These are phyloP conservation scores for Eucalyptus cloeziana DNA, from an alignment of 345 rosid species.

Conservation along the genomic window DNA sequence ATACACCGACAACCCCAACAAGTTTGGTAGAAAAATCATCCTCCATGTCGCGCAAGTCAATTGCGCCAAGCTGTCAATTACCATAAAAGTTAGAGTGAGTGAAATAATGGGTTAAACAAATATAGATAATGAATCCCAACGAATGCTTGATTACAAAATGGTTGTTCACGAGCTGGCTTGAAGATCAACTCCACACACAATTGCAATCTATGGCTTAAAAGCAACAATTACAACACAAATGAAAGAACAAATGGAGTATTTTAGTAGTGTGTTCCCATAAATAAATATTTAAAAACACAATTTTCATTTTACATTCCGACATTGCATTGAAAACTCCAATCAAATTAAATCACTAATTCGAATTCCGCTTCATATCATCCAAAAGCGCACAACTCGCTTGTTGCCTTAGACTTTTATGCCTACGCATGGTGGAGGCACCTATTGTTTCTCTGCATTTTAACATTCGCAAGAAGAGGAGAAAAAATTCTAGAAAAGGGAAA, in stretches of 20 bases:
- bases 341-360: neutral
- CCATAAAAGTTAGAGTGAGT: neutral
- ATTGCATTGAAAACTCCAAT: neutral
- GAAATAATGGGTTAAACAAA: neutral
- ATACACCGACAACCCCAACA: rapidly evolving
- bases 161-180: neutral
- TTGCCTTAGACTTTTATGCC: neutral
- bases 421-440: rapidly evolving
- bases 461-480: neutral
- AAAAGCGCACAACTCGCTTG: neutral
- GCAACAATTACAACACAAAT: neutral
- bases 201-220: neutral
- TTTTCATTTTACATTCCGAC: rapidly evolving
- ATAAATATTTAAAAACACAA: neutral
- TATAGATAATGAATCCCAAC: neutral
- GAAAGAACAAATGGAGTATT: neutral
- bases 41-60: neutral
- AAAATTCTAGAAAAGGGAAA: neutral
- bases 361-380: neutral
- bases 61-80: neutral
- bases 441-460: neutral
- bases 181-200: rapidly evolving
- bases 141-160: rapidly evolving
- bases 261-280: rapidly evolving
- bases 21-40: neutral